Conservation (phyloP, 2,329 filamentous ascomycete genomes). For the Chaetomium olivaceum region DNA sequence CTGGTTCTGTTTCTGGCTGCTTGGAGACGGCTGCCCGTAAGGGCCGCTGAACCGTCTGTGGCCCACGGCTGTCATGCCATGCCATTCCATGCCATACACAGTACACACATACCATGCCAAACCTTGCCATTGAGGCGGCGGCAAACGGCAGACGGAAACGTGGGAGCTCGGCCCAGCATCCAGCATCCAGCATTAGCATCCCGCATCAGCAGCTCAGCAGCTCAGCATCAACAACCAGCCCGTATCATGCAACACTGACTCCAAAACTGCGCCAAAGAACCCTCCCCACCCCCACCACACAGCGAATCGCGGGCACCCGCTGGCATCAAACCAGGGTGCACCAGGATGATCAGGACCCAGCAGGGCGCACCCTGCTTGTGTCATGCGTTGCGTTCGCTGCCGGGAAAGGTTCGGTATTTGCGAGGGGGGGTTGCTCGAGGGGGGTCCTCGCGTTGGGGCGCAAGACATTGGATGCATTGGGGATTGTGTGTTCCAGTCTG, state of each 20-base stretch:
- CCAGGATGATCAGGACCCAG: background rate
- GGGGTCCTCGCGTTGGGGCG: background rate
- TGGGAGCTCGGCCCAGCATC: too few relatives aligned
- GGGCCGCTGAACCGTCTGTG: slow-evolving; percentile 4
- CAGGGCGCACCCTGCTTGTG: background rate
- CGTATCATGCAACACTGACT: background rate
- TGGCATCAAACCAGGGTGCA: background rate
- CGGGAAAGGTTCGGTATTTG: slow-evolving; percentile 14
- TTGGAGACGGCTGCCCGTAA: slow-evolving; percentile 6
- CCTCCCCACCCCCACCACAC: too few relatives aligned
- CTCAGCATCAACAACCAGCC: too few relatives aligned
- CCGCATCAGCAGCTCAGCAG: background rate
- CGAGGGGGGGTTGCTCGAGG: background rate
- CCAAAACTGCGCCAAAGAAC: background rate
- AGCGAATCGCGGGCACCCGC: too few relatives aligned
- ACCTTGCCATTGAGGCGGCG: background rate
- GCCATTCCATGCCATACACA: too few relatives aligned
- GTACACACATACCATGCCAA: background rate
- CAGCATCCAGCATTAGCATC: background rate
- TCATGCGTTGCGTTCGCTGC: background rate
- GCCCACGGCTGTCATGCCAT: background rate
- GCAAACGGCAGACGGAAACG: background rate
- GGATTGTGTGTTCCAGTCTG: background rate
- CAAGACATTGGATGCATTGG: background rate
- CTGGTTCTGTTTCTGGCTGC: background rate